A percentile compares a stretch with the other conserved stretches of the same genome.
phyloP scores from a whole-genome alignment of 805 yeast genomes.

The Saccharomycopsis oosterbeekiorum region DNA sequence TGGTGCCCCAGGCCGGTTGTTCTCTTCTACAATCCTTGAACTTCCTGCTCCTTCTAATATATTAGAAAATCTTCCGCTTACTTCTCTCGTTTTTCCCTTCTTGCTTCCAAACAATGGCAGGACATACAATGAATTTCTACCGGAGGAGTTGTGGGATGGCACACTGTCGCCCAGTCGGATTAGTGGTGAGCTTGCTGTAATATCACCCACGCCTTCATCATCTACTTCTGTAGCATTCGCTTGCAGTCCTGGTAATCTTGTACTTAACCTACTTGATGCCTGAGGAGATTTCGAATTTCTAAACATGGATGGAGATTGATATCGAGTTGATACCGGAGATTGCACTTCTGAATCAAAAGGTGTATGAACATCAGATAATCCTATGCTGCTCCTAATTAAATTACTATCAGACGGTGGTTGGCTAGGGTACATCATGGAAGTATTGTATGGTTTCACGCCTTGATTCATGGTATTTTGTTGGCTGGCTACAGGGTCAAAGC shows the following conservation, averaged over 20 bases:
- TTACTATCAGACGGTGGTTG: not conserved
- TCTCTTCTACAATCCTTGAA: not conserved
- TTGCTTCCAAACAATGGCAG: not conserved
- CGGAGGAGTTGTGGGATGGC: not conserved
- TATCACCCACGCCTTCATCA: not conserved
- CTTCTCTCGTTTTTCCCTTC: not conserved
- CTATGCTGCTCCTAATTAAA: not conserved
- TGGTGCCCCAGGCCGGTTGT: not conserved
- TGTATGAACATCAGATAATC: not conserved
- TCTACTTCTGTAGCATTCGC: not conserved
- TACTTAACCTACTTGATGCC: no score
- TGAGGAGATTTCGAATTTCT: not conserved
- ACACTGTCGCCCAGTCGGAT: not conserved
- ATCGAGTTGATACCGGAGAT: not conserved
- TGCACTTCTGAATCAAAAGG: not conserved
- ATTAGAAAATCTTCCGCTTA: not conserved
- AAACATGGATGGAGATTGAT: not conserved
- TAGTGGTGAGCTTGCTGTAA: not conserved
- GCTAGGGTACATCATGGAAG: not conserved
- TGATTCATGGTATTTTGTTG: not conserved
- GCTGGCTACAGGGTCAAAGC: not conserved
- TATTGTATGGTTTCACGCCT: not conserved
- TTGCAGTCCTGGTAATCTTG: no score
- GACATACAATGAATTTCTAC: not conserved
- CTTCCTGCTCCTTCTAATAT: not conserved